Evolutionary conservation across 2,329 filamentous ascomycete genomes (phyloP).

Genomic region (Aplosporella prunicola): DNA sequence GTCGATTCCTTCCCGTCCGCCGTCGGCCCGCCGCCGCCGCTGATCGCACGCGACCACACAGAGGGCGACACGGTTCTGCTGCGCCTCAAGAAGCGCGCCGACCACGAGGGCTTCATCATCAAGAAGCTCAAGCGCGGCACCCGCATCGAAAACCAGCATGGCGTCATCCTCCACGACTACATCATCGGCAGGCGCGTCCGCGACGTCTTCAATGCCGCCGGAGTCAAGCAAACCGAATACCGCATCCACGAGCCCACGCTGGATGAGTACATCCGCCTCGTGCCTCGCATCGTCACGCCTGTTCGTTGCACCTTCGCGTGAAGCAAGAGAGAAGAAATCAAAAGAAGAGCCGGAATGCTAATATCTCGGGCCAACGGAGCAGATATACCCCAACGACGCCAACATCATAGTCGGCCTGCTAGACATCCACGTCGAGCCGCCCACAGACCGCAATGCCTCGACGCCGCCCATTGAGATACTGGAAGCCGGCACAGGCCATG

Average conservation of each 20-base stretch:
- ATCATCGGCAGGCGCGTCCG: conserved; percentile 56
- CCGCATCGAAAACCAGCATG: conserved; percentile 35
- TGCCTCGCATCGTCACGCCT: conserved; percentile 64
- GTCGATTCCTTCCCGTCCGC: background rate
- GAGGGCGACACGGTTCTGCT: conserved; percentile 35
- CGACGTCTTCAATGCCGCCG: conserved; percentile 48
- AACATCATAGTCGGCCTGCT: conserved; percentile 66
- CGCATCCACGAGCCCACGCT: conserved; percentile 57
- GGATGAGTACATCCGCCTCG: conserved; percentile 62
- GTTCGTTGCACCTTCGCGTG: too few species aligned
- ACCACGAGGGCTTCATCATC: conserved; percentile 24
- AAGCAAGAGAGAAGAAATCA: background rate
- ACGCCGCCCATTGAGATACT: conserved; percentile 58
- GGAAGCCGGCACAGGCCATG: conserved; percentile 79
- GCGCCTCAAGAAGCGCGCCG: conserved; percentile 28
- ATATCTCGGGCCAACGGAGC: too few species aligned
- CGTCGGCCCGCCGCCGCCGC: background rate
- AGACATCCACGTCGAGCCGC: conserved; percentile 54
- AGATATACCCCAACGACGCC: conserved; percentile 68
- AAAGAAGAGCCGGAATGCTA: background rate
- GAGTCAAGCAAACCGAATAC: conserved; percentile 43
- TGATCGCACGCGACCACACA: conserved; percentile 11
- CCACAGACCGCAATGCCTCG: conserved; percentile 19
- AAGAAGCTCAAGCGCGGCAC: conserved; percentile 28
- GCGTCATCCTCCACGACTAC: conserved; percentile 40